Percentiles rank a stretch among this genome's conserved stretches.
Evolutionary conservation across 805 yeast genomes (phyloP).

Genomic region (Lipomyces starkeyi): DNA sequence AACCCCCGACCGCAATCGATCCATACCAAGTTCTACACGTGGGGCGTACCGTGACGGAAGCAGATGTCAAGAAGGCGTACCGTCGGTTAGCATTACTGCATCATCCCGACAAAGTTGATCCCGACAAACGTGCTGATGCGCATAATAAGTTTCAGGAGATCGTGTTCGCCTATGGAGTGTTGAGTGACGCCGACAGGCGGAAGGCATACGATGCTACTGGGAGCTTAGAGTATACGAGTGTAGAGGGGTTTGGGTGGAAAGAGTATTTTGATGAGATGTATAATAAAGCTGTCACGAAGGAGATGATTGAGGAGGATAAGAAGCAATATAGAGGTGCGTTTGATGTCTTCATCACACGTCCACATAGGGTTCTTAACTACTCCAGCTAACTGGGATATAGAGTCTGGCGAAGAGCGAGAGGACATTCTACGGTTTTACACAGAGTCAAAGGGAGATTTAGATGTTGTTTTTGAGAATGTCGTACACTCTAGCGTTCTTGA

Average conservation of each 20-base stretch:
- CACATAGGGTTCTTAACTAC: background rate
- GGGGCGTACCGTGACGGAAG: conserved; percentile 47
- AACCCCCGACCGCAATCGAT: conserved; percentile 54
- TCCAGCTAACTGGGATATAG: conserved; percentile 11
- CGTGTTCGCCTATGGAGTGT: conserved; percentile 74
- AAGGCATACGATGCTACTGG: conserved; percentile 75
- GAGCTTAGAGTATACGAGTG: conserved; percentile 50
- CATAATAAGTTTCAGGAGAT: conserved; percentile 64
- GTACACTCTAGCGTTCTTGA: conserved; percentile 73
- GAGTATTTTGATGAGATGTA: conserved; percentile 49
- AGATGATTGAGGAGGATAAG: conserved; percentile 69
- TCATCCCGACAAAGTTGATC: conserved; percentile 73
- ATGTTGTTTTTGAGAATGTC: conserved; percentile 71
- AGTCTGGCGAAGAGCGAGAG: conserved; percentile 47
- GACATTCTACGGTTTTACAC: conserved; percentile 69
- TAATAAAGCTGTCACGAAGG: conserved; percentile 47
- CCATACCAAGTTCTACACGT: conserved; percentile 65
- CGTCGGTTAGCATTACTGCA: conserved; percentile 64
- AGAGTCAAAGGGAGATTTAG: conserved; percentile 69
- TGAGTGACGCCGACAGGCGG: conserved; percentile 63
- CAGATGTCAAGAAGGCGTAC: conserved; percentile 70
- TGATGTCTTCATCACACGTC: background rate
- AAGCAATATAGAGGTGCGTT: conserved; percentile 58
- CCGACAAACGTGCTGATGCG: conserved; percentile 47
- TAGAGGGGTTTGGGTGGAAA: conserved; percentile 45